These are phyloP conservation scores for Xylaria sp. DNA, from an alignment of 2,329 filamentous ascomycete species.

Conservation along the genomic window DNA sequence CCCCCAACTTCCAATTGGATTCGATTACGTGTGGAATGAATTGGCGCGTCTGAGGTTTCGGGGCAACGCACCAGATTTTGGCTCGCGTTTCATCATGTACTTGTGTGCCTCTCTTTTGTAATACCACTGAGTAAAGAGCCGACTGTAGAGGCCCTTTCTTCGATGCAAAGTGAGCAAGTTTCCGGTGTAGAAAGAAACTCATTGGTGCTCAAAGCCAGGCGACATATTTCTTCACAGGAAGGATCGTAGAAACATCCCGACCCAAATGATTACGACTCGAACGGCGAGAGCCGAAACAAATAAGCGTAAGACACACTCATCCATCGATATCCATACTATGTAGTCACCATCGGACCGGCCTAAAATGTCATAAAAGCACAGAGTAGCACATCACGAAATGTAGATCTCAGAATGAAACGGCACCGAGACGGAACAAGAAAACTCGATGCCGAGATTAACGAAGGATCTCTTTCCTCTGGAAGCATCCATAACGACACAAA, in stretches of 20 bases:
- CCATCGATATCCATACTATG: background rate
- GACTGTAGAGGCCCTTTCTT: background rate
- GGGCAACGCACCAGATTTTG: background rate
- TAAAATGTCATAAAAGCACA: background rate
- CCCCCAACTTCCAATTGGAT: background rate
- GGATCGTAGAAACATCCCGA: background rate
- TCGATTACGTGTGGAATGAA: background rate
- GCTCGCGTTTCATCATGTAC: constrained; percentile 15
- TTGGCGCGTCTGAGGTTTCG: background rate
- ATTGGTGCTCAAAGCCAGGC: background rate
- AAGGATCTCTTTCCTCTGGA: constrained; percentile 53
- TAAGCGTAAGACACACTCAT: background rate
- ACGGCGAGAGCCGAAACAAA: background rate
- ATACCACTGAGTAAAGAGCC: background rate
- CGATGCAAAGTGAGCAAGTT: background rate
- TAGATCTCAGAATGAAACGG: constrained; percentile 55
- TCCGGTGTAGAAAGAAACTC: background rate
- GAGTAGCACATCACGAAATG: constrained; percentile 38
- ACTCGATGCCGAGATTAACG: constrained; percentile 53
- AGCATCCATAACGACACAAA: constrained; percentile 44
- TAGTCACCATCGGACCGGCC: background rate
- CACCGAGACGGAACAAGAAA: constrained; percentile 47
- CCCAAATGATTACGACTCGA: background rate
- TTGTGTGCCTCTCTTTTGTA: background rate
- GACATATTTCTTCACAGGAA: background rate